phyloP scores from a whole-genome alignment of 805 yeast genomes.

The Candida suzukii region DNA sequence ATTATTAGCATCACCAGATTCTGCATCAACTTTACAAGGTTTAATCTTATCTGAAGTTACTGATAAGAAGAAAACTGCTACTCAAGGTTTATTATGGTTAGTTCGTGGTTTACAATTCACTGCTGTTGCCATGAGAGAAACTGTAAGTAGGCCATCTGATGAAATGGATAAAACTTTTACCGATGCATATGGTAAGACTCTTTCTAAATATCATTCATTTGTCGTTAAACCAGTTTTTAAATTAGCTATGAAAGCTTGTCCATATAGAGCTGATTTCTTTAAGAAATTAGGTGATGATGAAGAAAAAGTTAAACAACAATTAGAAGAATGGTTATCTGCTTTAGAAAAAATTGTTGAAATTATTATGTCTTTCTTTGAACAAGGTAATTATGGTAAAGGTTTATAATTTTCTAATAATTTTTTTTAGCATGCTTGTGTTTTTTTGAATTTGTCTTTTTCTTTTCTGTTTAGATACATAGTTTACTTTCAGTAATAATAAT shows the following conservation, averaged over 20 bases:
- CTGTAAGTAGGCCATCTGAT: constrained; percentile 50
- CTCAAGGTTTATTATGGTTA: constrained; percentile 88
- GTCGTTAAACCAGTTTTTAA: constrained; percentile 81
- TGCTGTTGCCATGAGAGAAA: constrained; percentile 82
- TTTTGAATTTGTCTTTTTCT: too few relatives aligned
- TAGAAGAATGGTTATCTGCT: constrained; percentile 68
- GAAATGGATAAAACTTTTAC: constrained; percentile 78
- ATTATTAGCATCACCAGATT: constrained; percentile 56
- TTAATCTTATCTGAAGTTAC: constrained; percentile 66
- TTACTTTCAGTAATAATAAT: too few relatives aligned
- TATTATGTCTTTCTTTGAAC: constrained; percentile 66
- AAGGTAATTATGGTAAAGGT: constrained; percentile 87
- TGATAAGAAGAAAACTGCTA: constrained; percentile 67
- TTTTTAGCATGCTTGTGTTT: too few relatives aligned
- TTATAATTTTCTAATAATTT: constrained; percentile 35
- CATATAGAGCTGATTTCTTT: constrained; percentile 81
- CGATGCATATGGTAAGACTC: constrained; percentile 75
- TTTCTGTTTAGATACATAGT: too few relatives aligned
- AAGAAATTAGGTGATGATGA: constrained; percentile 74
- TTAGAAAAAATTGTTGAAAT: constrained; percentile 66
- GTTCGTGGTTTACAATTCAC: constrained; percentile 83
- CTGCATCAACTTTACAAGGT: constrained; percentile 66
- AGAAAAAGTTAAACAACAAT: constrained; percentile 56
- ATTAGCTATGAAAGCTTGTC: constrained; percentile 93
- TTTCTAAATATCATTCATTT: constrained; percentile 76